Base-by-base conservation (phyloP, 148 eudicot species). In the Agrostemma githago region DNA sequence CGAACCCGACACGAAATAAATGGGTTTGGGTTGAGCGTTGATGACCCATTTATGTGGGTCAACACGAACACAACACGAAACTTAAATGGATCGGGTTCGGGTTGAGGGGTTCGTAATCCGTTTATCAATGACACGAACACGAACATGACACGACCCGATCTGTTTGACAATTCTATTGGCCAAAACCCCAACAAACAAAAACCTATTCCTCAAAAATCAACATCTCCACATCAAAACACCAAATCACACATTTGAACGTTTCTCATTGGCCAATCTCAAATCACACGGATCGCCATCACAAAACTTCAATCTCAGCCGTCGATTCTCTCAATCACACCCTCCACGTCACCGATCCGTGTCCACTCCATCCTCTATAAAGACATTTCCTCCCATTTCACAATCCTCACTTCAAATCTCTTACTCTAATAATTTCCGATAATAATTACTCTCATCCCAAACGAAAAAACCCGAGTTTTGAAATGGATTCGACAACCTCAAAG, bases 401-500 rank as follows among this genome's bases (percentile, higher is more conserved):
- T 54, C 3, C 37, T 16, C 21, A 3, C 38, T 62, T 21, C 42
- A 62, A 2, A 10, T 51, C 41, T 14, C 66, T 10, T 16, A 19
- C 41, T 10, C 42, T 21, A 9, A 26, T 16, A 62, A 62, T 10
- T 7, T 26, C 15, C 40, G 40, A 62, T 3, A 3, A 6, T 5
- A 62, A 51, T 10, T 4, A 10, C 56, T 10, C 56, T 51, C 34
- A 51, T 2, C 3, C 56, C 56, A 51, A 51, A 4, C 56, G 14
- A 37, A 58, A 6, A 7, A 63, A 26, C 34, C 34, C 34, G 34
- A 26, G 34, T 26, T 26, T 26, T 26, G 7, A 20, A 70, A 77
- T 77, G 79, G 79, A 77, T 48, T 26, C 74, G 6, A 39, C 67
- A 0, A 71, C 71, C 11, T 74, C 62, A 38, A 70, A 70, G 37